Conservation (phyloP, 345 rosid species). For the Ailanthus altissimus region DNA sequence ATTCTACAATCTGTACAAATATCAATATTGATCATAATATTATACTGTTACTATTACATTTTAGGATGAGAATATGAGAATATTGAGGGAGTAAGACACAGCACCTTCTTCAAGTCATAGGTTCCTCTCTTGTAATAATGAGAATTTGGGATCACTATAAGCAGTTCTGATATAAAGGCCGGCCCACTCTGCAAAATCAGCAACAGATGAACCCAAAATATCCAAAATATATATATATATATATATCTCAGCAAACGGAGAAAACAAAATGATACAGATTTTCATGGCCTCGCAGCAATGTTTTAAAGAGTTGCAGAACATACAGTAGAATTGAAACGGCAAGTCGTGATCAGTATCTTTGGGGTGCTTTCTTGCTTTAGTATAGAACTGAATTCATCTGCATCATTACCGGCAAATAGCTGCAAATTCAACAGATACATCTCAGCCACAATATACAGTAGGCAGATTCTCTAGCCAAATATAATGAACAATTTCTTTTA, state of each 20-base stretch:
- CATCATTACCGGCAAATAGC: conserved; percentile 86
- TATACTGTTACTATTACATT: background rate
- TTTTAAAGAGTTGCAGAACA: conserved; percentile 26
- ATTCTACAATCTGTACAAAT: conserved; percentile 70
- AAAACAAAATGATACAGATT: background rate
- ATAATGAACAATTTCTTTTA: background rate
- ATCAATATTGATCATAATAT: conserved; percentile 3
- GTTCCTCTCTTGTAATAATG: conserved; percentile 83
- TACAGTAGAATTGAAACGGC: conserved; percentile 89
- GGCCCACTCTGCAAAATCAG: conserved; percentile 76
- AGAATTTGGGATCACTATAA: conserved; percentile 82
- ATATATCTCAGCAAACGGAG: too few relatives aligned
- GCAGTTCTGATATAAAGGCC: conserved; percentile 71
- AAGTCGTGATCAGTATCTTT: conserved; percentile 85
- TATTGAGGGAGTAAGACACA: conserved; percentile 18
- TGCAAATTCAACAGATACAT: conserved; percentile 26
- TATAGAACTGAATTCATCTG: conserved; percentile 78
- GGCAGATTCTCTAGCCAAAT: background rate
- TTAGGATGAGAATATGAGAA: background rate
- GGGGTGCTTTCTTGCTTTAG: conserved; percentile 58
- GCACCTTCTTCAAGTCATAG: conserved; percentile 87
- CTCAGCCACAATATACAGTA: background rate
- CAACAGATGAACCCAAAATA: background rate
- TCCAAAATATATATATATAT: too few relatives aligned
- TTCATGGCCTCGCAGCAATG: background rate